Conservation (phyloP, 306 rosid genomes). For the Carpinus viminea region DNA sequence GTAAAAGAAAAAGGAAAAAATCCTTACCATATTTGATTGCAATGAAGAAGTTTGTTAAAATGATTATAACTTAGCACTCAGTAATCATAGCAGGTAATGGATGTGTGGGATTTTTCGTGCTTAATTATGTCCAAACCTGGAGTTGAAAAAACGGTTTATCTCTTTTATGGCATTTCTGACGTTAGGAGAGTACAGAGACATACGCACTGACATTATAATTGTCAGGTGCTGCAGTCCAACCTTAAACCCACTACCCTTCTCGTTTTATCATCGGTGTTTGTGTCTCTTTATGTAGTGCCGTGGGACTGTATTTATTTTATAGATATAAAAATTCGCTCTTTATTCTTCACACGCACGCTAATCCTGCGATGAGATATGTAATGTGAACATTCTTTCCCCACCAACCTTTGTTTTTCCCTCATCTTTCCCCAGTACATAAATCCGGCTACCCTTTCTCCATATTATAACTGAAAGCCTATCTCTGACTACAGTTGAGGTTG, state of each 20-base stretch:
- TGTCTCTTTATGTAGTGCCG: not conserved
- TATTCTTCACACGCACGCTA: constrained; percentile 15
- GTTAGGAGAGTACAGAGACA: not conserved
- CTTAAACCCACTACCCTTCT: constrained; percentile 26
- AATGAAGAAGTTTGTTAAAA: not conserved
- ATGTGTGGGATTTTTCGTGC: not conserved
- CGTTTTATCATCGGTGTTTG: constrained; percentile 26
- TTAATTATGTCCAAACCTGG: not conserved
- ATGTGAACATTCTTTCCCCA: constrained; percentile 20
- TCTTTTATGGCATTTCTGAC: not conserved
- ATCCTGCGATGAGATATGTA: constrained; percentile 14
- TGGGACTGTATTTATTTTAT: not conserved
- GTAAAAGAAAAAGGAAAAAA: not conserved
- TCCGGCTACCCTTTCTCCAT: constrained; percentile 5
- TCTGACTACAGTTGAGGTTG: not conserved
- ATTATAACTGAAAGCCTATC: constrained; percentile 10
- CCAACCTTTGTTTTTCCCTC: constrained; percentile 6
- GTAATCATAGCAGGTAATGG: not conserved
- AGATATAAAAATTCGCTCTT: not conserved
- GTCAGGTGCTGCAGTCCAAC: not conserved
- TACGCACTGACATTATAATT: no score
- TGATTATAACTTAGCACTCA: not conserved
- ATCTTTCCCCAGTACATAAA: constrained; percentile 13
- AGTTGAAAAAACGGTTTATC: not conserved
- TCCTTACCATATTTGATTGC: not conserved